Evolutionary conservation across 2,329 filamentous ascomycete species (phyloP).

Genomic region (Calonectria pauciramosa): DNA sequence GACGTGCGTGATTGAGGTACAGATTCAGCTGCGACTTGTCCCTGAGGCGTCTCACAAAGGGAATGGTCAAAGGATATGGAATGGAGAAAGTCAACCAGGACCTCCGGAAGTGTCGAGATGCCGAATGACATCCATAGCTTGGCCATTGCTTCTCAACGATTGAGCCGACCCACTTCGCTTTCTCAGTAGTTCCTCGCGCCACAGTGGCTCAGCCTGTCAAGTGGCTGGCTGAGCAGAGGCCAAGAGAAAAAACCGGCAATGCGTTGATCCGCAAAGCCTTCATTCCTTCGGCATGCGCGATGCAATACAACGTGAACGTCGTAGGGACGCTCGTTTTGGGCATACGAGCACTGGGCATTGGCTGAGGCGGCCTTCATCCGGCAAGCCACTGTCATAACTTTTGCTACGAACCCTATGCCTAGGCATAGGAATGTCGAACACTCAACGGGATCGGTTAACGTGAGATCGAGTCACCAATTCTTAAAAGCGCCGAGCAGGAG

Average conservation of each 20-base stretch:
- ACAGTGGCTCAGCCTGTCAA: slow-evolving; percentile 4
- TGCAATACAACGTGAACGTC: neutral
- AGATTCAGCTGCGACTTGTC: neutral
- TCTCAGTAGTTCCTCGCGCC: slow-evolving; percentile 6
- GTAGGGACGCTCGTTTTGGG: neutral
- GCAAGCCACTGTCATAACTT: neutral
- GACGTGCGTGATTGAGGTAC: neutral
- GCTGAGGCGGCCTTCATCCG: neutral
- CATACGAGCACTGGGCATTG: neutral
- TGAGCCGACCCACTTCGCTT: slow-evolving; percentile 37
- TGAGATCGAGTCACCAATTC: slow-evolving; percentile 72
- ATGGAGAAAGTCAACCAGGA: slow-evolving; percentile 33
- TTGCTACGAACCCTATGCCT: neutral
- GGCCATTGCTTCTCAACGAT: slow-evolving; percentile 41
- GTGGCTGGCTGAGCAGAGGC: slow-evolving; percentile 3
- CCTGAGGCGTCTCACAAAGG: slow-evolving; percentile 25
- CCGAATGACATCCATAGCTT: slow-evolving; percentile 39
- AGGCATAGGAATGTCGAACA: slow-evolving; percentile 63
- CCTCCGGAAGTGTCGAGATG: slow-evolving; percentile 31
- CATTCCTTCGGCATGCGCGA: neutral
- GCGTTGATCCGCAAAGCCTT: neutral
- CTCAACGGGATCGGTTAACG: slow-evolving; percentile 75
- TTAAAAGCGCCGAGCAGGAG: slow-evolving; percentile 69
- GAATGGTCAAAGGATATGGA: slow-evolving; percentile 29
- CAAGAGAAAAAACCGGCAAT: neutral